These are phyloP conservation scores for Rhizopogon vulgaris DNA, from an alignment of 768 basidiomycete genomes.

Conservation along the genomic window DNA sequence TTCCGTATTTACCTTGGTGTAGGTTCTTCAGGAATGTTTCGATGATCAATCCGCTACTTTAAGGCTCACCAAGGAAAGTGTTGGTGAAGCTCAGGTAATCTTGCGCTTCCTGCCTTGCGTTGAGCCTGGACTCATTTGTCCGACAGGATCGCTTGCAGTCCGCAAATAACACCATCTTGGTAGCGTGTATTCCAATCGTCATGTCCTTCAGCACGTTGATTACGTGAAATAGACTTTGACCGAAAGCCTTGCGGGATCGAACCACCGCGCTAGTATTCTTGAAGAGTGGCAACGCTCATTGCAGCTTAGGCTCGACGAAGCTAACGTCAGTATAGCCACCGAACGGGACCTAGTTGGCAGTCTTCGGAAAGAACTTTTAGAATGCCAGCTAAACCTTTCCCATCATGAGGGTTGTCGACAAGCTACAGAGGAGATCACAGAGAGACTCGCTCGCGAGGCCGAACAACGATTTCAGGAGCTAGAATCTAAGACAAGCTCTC, in stretches of 20 bases:
- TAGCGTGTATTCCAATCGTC: constrained; percentile 7
- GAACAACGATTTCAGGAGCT: constrained; percentile 11
- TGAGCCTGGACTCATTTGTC: not conserved
- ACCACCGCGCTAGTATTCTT: constrained; percentile 11
- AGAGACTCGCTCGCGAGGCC: constrained; percentile 13
- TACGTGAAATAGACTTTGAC: constrained; percentile 10
- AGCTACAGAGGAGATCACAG: constrained; percentile 19
- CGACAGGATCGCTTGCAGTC: constrained; percentile 19
- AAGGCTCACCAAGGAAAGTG: constrained; percentile 47
- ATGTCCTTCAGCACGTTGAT: not conserved
- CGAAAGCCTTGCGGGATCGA: constrained; percentile 4
- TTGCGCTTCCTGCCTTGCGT: not conserved
- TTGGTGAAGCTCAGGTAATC: constrained; percentile 45
- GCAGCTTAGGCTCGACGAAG: constrained; percentile 9
- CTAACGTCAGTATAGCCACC: constrained; percentile 5
- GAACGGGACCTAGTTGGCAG: constrained; percentile 7
- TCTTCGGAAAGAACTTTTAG: not conserved
- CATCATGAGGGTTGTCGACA: constrained; percentile 20
- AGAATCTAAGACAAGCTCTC: constrained; percentile 15
- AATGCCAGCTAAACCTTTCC: constrained; percentile 15
- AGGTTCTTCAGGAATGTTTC: constrained; percentile 54
- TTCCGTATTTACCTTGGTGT: not conserved
- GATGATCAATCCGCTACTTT: constrained; percentile 52
- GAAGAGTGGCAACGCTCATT: constrained; percentile 18
- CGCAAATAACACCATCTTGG: constrained; percentile 11